Evolutionary conservation across 176 grass and related monocot species (phyloP), one percentile per base, ranked within the genome.

Genomic region (Luzula sylvatica): DNA sequence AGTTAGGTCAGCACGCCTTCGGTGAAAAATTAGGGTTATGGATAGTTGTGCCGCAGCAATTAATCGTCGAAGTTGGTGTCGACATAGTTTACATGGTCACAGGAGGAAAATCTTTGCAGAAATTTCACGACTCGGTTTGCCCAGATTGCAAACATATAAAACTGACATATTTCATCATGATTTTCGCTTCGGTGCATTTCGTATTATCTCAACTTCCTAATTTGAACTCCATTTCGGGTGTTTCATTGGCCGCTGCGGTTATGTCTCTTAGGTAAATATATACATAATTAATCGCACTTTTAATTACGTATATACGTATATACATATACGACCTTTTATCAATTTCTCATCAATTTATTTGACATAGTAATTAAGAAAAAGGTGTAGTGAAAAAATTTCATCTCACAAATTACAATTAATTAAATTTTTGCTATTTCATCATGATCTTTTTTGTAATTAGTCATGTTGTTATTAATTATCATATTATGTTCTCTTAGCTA

Each of bases 81-180:
- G 68, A 95, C 80, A 95, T 95, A n/a, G 80, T 95, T 0, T 95
- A 95, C 76, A 95, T 95, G 89, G 89, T 95, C 19, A 95, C 89
- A 16, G 89, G 89, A 7, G 89, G 89, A 17, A 80, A 55, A 39
- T 95, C 89, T 3, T 69, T 95, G 15, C 77, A 82, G 83, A 95
- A 88, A 74, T 88, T 95, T 55, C 89, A 88, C 35, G 83, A 95
- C 17, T 52, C 80, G 14, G 65, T 95, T 53, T 95, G 89, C 42
- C 69, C 55, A 0, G 2, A 38, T 40, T 84, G 83, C 76, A 95
- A 80, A 64, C 2, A 14, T 26, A 78, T 95, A 69, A 95, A 88
- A 67, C 42, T 24, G 14, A 84, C 76, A 8, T 95, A 88, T 62
- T 95, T 88, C 73, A 95, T 95, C 73, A 88, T 95, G 80, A 88